These are phyloP conservation scores for Artomyces pyxidatus DNA, from an alignment of 768 basidiomycete species.

Conservation along the genomic window DNA sequence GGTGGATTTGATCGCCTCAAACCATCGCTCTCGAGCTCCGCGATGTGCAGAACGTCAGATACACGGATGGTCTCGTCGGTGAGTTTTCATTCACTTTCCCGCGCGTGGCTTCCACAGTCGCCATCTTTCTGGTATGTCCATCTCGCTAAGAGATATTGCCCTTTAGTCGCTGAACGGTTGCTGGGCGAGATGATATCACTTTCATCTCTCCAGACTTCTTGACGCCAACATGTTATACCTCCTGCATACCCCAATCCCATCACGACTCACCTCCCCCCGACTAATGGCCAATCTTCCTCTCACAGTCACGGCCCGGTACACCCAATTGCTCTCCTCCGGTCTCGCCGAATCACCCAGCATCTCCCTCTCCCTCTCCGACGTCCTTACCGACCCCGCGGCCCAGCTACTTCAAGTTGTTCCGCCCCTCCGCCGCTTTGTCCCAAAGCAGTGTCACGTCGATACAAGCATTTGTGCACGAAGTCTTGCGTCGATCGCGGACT, in stretches of 20 bases:
- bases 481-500: slow-evolving; percentile 78
- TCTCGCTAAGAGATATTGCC: slow-evolving; percentile 4
- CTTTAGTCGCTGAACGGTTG: slow-evolving; percentile 75
- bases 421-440: slow-evolving; percentile 17
- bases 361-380: slow-evolving; percentile 23
- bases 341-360: slow-evolving; percentile 34
- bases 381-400: slow-evolving; percentile 20
- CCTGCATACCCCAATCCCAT: slow-evolving; percentile 7
- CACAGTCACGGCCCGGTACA: slow-evolving; percentile 22
- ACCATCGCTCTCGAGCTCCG: slow-evolving; percentile 23
- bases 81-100: slow-evolving; percentile 22
- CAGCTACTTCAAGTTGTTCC: slow-evolving; percentile 15
- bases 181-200: slow-evolving; percentile 68
- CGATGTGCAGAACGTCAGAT: slow-evolving; percentile 51
- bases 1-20: slow-evolving; percentile 28
- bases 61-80: slow-evolving; percentile 66
- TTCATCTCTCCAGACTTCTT: slow-evolving; percentile 57
- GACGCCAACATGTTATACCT: slow-evolving; percentile 23
- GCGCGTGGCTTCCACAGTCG: slow-evolving; percentile 2
- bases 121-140: not conserved
- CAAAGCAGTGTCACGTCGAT: slow-evolving; percentile 43
- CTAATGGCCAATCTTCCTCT: slow-evolving; percentile 18
- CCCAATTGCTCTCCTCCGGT: slow-evolving; percentile 47
- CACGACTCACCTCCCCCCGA: slow-evolving; percentile 17
- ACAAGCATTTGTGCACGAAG: slow-evolving; percentile 79